These are phyloP conservation scores for Phellopilus nigrolimitatus DNA, from an alignment of 1,284 basidiomycete species.

Conservation along the genomic window DNA sequence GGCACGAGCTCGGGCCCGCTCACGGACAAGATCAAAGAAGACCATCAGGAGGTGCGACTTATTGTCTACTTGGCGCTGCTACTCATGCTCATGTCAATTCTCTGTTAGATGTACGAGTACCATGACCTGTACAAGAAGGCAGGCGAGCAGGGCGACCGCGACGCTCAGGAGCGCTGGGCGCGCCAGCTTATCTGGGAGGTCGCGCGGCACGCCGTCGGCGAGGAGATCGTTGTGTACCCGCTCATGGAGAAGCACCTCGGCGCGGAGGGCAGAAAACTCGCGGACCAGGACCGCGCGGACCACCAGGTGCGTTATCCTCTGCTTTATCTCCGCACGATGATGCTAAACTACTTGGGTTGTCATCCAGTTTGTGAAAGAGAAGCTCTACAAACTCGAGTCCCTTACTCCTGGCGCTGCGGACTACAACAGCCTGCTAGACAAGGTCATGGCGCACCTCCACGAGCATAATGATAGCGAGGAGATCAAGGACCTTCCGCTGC, in stretches of 20 bases:
- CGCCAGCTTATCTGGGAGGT: constrained; percentile 57
- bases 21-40: constrained; percentile 20
- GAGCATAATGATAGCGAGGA: constrained; percentile 57
- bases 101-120: constrained; percentile 47
- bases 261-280: constrained; percentile 44
- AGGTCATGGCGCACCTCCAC: constrained; percentile 44
- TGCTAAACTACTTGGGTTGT: neutral
- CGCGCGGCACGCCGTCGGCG: constrained; percentile 57
- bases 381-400: constrained; percentile 43
- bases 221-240: constrained; percentile 65
- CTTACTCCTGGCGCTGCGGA: constrained; percentile 39
- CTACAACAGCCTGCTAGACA: constrained; percentile 38
- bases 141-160: constrained; percentile 34
- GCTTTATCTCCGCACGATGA: neutral
- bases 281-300: constrained; percentile 55
- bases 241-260: constrained; percentile 61
- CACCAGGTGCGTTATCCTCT: constrained; percentile 42
- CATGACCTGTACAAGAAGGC: constrained; percentile 47
- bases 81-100: constrained; percentile 50
- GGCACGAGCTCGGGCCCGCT: constrained; percentile 19
- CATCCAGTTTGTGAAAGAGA: constrained; percentile 42
- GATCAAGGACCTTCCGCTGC: constrained; percentile 46
- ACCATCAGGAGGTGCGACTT: constrained; percentile 22
- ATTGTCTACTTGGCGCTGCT: constrained; percentile 50
- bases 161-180: constrained; percentile 50